phyloP scores from a whole-genome alignment of 139 green algal species.

The Chlorella sp. region DNA sequence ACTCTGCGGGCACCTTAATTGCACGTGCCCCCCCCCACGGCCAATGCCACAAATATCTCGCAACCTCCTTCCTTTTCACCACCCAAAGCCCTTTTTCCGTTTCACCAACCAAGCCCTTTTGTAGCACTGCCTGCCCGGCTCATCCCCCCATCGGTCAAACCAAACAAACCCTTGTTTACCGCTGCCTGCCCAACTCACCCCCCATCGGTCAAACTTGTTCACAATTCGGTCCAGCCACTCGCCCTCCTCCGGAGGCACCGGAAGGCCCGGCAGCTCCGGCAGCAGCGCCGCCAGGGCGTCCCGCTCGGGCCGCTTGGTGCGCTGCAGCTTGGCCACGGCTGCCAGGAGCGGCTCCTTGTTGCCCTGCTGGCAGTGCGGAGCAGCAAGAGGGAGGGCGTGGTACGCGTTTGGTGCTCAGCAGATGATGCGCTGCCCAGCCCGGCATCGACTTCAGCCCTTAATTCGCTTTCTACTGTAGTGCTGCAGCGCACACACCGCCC shows the following conservation, averaged over 20 bases:
- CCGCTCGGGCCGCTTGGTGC: slow-evolving; percentile 40
- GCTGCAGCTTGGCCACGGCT: slow-evolving; percentile 37
- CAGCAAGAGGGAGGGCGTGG: background rate
- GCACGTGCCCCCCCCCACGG: too few relatives aligned
- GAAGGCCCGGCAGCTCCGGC: slow-evolving; percentile 41
- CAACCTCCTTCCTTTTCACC: too few relatives aligned
- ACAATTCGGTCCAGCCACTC: slow-evolving; percentile 44
- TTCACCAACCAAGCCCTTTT: too few relatives aligned
- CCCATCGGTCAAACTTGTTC: slow-evolving; percentile 55
- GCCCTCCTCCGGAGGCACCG: slow-evolving; percentile 45
- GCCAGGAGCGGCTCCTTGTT: slow-evolving; percentile 34
- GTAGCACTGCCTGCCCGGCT: too few relatives aligned
- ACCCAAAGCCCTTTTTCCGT: too few relatives aligned
- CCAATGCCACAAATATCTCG: too few relatives aligned
- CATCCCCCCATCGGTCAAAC: too few relatives aligned
- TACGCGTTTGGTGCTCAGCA: background rate
- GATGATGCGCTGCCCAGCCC: background rate
- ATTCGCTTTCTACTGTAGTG: too few relatives aligned
- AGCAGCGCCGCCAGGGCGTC: slow-evolving; percentile 51
- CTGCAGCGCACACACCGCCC: too few relatives aligned
- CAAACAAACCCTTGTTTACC: too few relatives aligned
- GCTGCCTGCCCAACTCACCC: slow-evolving; percentile 12
- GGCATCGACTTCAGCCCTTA: too few relatives aligned
- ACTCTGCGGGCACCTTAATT: too few relatives aligned
- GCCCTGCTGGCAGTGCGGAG: slow-evolving; percentile 9